phyloP scores from a whole-genome alignment of 208 protist genomes.

The Trypanosoma rangeli region DNA sequence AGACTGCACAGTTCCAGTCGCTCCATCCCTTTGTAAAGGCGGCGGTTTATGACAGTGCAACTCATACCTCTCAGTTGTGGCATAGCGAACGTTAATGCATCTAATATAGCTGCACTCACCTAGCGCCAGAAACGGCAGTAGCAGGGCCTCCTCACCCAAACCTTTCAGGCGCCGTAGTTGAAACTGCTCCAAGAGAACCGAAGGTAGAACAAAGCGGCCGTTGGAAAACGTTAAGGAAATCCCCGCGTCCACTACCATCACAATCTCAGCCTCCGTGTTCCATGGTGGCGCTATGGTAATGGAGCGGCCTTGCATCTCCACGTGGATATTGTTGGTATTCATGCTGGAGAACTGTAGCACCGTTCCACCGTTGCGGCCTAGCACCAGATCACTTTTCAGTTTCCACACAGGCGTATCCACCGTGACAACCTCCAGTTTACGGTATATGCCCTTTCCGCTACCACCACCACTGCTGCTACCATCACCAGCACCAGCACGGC shows the following conservation, averaged over 20 bases:
- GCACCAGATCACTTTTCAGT: conserved; percentile 31
- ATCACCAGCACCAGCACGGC: not conserved
- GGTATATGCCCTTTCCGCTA: not conserved
- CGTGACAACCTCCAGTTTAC: conserved; percentile 15
- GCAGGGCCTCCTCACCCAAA: conserved; percentile 39
- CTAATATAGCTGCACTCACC: conserved; percentile 77
- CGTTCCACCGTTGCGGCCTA: conserved; percentile 36
- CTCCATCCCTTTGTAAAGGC: not conserved
- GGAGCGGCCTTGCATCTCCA: conserved; percentile 61
- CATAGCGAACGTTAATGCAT: conserved; percentile 50
- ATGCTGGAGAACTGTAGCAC: conserved; percentile 68
- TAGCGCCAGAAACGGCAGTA: conserved; percentile 70
- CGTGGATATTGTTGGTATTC: conserved; percentile 68
- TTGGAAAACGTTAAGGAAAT: conserved; percentile 67
- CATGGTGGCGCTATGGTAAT: conserved; percentile 45
- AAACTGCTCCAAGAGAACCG: not conserved
- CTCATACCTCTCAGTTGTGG: conserved; percentile 31
- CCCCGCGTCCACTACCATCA: conserved; percentile 69
- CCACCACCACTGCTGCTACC: not conserved
- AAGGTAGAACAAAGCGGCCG: conserved; percentile 62
- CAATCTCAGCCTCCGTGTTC: conserved; percentile 23
- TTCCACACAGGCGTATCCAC: conserved; percentile 18
- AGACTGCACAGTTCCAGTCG: not conserved
- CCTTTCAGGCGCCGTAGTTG: conserved; percentile 24
- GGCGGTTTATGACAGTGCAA: not conserved